phyloP scores from a whole-genome alignment of 2,329 filamentous ascomycete genomes.

The Paracamarosporium sp. region DNA sequence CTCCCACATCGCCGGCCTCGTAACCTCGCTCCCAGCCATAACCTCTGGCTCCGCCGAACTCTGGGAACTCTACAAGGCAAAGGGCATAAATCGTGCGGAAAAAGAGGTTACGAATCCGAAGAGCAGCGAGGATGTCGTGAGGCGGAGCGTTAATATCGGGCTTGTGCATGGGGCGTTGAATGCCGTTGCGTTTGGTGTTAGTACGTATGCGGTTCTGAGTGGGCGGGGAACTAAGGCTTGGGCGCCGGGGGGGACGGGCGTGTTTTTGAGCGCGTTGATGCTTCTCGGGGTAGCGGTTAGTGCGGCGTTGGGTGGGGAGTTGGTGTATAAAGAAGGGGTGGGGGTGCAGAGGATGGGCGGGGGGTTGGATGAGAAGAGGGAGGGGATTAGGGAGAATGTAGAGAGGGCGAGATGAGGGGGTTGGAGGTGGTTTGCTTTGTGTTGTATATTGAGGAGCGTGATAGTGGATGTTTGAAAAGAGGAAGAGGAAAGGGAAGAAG shows the following conservation, averaged over 20 bases:
- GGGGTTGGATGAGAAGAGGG: background rate
- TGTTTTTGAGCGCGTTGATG: background rate
- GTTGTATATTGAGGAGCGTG: too few relatives aligned
- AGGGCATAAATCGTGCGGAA: background rate
- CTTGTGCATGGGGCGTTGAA: background rate
- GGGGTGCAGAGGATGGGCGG: background rate
- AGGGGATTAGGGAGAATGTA: background rate
- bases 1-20: background rate
- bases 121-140: background rate
- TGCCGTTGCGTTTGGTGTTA: background rate
- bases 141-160: background rate
- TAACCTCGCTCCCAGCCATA: background rate
- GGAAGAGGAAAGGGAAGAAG: too few relatives aligned
- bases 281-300: background rate
- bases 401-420: slow-evolving; percentile 1
- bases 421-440: background rate
- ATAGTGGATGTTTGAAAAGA: too few relatives aligned
- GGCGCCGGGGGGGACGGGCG: background rate
- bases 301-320: slow-evolving; percentile 2
- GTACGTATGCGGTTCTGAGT: background rate
- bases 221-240: background rate
- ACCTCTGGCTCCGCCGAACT: background rate
- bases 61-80: background rate
- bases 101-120: background rate
- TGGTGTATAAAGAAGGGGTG: background rate